Base-by-base conservation (phyloP, 2,329 filamentous ascomycete species). In the Fusarium chlamydosporum region DNA sequence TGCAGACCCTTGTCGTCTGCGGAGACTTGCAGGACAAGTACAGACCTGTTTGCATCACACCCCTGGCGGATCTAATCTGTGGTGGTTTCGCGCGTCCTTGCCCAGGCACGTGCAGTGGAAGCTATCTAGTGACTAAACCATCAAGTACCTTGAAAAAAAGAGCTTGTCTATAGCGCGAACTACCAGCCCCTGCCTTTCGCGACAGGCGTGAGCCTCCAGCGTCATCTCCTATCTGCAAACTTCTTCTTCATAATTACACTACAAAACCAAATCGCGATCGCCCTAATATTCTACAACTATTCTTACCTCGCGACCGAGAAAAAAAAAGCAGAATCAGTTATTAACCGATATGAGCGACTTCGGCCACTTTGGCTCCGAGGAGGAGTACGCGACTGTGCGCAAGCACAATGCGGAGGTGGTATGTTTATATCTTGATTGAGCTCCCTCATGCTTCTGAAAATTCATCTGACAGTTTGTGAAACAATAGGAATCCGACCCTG, bases 371-470 rank as follows among this genome's bases (percentile, higher is more conserved):
- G 90, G 89, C 75, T 87, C 88, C 26, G 92, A 95, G 38, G 92
- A 95, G 81, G 92, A 96, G 82, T 93, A 91, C 78, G 87, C 87
- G 67, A 92, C 95, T 82, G 88, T 97, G 75, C 92, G 88, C 82
- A 93, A 92, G 81, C 86, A 95, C 65, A 89, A 92, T 72, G 82
- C 84, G 55, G 92, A 94, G 76, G 88, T 96, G 75, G 94, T 97
- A 86, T 46, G 78, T 73, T 56, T 57, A 40, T 12, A 46, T 27
- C 23, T 47, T 37, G 16, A 20, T 56, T 23, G 34, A 26, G 37
- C 47, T 52, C 53, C 34, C 27, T 26, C 11, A 15, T 53, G 20
- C 15, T 10, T 18, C 31, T n/a, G 27, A 50, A 15, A 61, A 38
- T 55, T 67, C 50, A 43, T 54, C 75, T 78, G 52, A 79, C 62